Percentiles rank a stretch among this genome's conserved stretches.
Conservation (phyloP, 2,329 filamentous ascomycete genomes). For the Talaromyces sp. region DNA sequence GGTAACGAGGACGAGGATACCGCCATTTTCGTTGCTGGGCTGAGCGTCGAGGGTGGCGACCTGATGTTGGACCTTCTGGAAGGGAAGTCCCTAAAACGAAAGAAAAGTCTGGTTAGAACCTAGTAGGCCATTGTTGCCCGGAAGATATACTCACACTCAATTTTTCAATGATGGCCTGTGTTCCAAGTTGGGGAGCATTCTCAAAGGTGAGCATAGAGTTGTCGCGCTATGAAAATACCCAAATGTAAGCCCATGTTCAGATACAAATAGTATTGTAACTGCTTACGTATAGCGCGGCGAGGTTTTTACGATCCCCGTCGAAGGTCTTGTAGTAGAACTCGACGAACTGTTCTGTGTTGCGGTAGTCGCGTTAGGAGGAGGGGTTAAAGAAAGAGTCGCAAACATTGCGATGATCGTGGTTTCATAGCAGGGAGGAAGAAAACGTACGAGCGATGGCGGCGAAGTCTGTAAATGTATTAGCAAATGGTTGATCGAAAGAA, state of each 20-base stretch:
- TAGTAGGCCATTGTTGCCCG: not conserved
- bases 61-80: constrained; percentile 76
- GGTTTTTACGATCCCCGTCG: constrained; percentile 65
- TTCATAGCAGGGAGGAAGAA: not conserved
- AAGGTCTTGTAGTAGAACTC: constrained; percentile 89
- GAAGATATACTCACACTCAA: constrained; percentile 61
- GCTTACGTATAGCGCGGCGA: constrained; percentile 78
- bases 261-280: not conserved
- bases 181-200: constrained; percentile 64
- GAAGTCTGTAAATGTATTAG: constrained; percentile 19
- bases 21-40: constrained; percentile 65
- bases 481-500: not conserved
- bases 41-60: constrained; percentile 79
- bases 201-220: constrained; percentile 95
- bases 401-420: not conserved
- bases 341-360: constrained; percentile 75
- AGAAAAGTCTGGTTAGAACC: not conserved
- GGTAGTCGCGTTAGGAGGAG: constrained; percentile 2
- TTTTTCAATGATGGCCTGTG: constrained; percentile 71
- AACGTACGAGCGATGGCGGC: constrained; percentile 19
- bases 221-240: constrained; percentile 58
- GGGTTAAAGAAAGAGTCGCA: constrained; percentile 6
- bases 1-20: constrained; percentile 83
- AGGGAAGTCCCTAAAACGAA: constrained; percentile 65
- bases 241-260: not conserved